Base-by-base conservation (phyloP, 257 asterid genomes). In the Solanum ossicruentum region DNA sequence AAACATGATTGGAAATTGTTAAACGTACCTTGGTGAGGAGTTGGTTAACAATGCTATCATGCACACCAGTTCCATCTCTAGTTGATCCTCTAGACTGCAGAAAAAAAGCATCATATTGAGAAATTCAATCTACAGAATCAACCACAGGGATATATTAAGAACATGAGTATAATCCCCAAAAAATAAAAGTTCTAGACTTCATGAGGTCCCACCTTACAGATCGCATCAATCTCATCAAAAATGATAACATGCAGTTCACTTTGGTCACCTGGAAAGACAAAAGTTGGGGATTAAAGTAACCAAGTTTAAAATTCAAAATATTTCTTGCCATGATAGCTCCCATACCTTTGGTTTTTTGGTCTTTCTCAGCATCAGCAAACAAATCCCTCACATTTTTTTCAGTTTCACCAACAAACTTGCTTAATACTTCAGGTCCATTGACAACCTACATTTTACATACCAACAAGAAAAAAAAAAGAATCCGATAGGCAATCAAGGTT, bases 41-140 rank as follows among this genome's bases (percentile, higher is more conserved):
- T 91, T 97, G 99, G 88, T 97, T 97, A 51, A 97, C 99, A 90
- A 97, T 95, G 91, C 98, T 94, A 91, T 97, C 99, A 86, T 97
- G 99, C 39, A 97, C 99, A 89, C 99, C 99, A 88, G 99, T 97
- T 60, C 99, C 99, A 84, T 97, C 99, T 90, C 98, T 92, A 85
- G 98, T 97, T 80, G 99, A 97, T 87, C 99, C 99, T 92, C 99
- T 94, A 75, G 99, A 91, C 99, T 97, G 96, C 83, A 90, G 87
- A 86, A 87, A 28, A 85, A 87, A 85, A 84, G 85, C 84, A 71
- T 78, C 84, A 80, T 39, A 51, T 28, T 41, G 58, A 86, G 54
- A 71, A 81, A 66, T 32, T 6, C 83, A 49, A 65, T 67, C n/a
- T 67, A 77, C 63, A 77, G 63, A 77, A 73, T 75, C 15, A 66